Base-by-base conservation (phyloP, 2,329 filamentous ascomycete species). In the Coniella vitis region DNA sequence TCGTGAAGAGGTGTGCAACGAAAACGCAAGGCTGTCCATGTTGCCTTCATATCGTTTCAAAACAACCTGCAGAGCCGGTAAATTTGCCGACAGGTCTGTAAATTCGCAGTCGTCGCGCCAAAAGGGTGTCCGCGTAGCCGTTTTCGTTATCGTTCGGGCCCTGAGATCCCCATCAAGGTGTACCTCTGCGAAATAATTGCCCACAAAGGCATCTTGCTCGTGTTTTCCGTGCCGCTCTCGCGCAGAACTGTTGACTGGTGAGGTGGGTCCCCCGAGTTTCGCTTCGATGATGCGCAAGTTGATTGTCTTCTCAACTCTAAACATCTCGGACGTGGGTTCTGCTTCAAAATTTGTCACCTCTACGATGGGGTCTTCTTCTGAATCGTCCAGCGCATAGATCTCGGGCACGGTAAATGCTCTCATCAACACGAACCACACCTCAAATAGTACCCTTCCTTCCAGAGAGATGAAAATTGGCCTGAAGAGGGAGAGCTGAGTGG, bases 381-480 rank as follows among this genome's bases (percentile, higher is more conserved):
- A 61, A 9, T 71, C 58, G 36, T 79, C 72, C 14, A 81, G 62
- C 2, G 83, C 87, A 62, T 95, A 97, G 12, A 97, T 75, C 58
- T 96, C 90, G 0, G 93, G 91, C 39, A 95, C 84, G 0, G 91
- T 89, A 64, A 96, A 96, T 0, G 91, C 90, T 54, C 91, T 81
- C 25, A 98, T 67, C 9, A 98, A 72, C 7, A 95, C 90, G 60
- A 95, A 91, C 93, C 93, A 98, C 12, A 96, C 93, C 63, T 98
- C 93, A 59, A 94, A 95, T n/a, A 95, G 74, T 7, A 95, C 82
- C 37, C 90, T 80, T 21, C 81, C 90, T 57, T 97, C 91, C 38
- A 96, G 69, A 3, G 88, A 86, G 31, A 98, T 73, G 62, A 95
- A 96, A 32, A 97, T 83, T 0, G 93, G 91, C n/a, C 87, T 82